phyloP scores from a whole-genome alignment of 495 filamentous ascomycete species.

The Lineolata rhizophorae region DNA sequence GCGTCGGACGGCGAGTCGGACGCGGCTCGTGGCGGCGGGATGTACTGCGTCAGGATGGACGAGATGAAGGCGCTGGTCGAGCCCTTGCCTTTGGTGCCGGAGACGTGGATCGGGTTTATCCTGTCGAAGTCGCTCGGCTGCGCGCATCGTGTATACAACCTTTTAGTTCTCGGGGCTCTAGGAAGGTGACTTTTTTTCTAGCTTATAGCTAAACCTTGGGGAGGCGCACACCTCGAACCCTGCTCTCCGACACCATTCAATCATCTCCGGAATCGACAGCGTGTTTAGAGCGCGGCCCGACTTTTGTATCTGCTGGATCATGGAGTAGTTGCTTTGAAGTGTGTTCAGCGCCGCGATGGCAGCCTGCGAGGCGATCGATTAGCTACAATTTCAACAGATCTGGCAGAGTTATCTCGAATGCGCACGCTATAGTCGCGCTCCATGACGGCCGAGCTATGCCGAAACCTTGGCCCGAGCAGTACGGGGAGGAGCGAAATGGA shows the following conservation, averaged over 20 bases:
- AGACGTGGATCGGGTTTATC: conserved; percentile 62
- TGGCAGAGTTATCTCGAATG: too few species aligned
- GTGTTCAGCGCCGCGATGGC: conserved; percentile 76
- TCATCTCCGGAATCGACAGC: conserved; percentile 49
- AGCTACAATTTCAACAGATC: too few species aligned
- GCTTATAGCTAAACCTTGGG: too few species aligned
- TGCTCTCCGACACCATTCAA: conserved; percentile 50
- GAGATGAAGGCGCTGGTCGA: conserved; percentile 52
- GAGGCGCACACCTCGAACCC: conserved; percentile 46
- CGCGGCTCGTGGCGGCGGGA: conserved; percentile 14
- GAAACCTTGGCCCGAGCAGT: too few species aligned
- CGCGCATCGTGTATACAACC: conserved; percentile 1
- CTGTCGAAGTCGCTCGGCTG: conserved; percentile 55
- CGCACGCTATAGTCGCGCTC: too few species aligned
- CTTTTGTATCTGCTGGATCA: conserved; percentile 52
- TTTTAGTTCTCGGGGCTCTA: background rate
- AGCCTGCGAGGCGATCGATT: conserved; percentile 41
- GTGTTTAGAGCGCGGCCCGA: conserved; percentile 46
- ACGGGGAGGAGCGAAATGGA: too few species aligned
- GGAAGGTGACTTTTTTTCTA: too few species aligned
- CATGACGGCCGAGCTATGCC: too few species aligned
- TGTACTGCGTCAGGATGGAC: conserved; percentile 37
- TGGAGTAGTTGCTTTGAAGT: conserved; percentile 64
- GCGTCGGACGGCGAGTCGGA: background rate
- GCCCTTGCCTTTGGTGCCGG: conserved; percentile 89